Evolutionary conservation across 495 filamentous ascomycete species (phyloP).

Genomic region (Trichoderma asperelloides): DNA sequence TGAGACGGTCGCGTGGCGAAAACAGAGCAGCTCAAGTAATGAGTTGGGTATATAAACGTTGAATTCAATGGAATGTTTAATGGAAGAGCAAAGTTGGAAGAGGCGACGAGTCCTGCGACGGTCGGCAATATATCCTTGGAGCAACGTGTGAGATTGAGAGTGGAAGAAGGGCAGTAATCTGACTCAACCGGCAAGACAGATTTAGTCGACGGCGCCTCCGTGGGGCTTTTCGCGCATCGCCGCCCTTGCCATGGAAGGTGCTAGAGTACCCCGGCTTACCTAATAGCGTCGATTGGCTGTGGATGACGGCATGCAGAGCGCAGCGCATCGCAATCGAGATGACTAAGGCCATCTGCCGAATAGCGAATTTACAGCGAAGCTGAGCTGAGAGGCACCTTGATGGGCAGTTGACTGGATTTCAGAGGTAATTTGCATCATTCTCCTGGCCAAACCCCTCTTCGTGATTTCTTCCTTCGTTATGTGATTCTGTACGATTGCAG

Average conservation of each 20-base stretch:
- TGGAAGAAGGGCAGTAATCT: background rate
- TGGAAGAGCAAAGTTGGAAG: background rate
- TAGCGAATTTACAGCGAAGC: background rate
- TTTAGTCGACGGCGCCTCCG: conserved; percentile 1
- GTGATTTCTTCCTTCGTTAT: background rate
- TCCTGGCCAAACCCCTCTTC: background rate
- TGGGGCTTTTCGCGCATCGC: conserved; percentile 3
- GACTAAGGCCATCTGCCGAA: background rate
- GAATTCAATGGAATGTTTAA: background rate
- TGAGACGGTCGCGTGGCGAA: conserved; percentile 10
- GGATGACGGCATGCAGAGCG: background rate
- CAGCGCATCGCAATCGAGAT: background rate
- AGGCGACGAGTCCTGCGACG: background rate
- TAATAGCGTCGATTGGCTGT: background rate
- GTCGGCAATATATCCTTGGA: background rate
- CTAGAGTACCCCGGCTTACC: conserved; percentile 2
- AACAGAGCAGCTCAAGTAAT: background rate
- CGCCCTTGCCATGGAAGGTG: conserved; percentile 9
- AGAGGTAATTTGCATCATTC: background rate
- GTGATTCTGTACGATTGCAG: background rate
- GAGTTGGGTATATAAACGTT: background rate
- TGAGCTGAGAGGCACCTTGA: background rate
- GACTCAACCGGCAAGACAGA: conserved; percentile 11
- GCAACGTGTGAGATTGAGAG: conserved; percentile 1
- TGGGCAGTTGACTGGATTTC: background rate